Percentiles rank a stretch among this genome's conserved stretches.
Evolutionary conservation across 1,284 basidiomycete genomes (phyloP).

Genomic region (Ceratobasidium sp.): DNA sequence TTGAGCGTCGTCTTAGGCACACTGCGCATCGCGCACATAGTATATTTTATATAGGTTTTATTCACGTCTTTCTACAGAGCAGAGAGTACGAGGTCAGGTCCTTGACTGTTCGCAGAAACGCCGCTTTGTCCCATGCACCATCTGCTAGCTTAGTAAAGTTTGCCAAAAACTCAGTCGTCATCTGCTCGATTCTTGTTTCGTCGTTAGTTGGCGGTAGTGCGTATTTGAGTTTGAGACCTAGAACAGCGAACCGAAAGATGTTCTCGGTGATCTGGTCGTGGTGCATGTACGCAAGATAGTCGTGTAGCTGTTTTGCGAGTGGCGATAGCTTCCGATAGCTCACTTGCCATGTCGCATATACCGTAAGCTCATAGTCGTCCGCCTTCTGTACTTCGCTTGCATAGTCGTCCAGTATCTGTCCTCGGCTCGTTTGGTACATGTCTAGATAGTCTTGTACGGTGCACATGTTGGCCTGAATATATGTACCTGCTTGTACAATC

Average conservation of each 20-base stretch:
- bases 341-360: constrained; percentile 17
- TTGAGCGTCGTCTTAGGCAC: too few species aligned
- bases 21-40: too few species aligned
- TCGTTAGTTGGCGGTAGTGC: neutral
- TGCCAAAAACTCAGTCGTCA: neutral
- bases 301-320: constrained; percentile 1
- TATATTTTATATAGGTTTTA: too few species aligned
- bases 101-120: too few species aligned
- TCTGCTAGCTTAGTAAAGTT: too few species aligned
- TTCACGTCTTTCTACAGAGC: too few species aligned
- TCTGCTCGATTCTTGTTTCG: neutral
- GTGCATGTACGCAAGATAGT: constrained; percentile 12
- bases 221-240: neutral
- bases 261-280: constrained; percentile 8
- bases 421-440: neutral
- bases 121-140: too few species aligned
- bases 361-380: constrained; percentile 17
- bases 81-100: too few species aligned
- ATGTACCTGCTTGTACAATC: constrained; percentile 23
- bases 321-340: constrained; percentile 4
- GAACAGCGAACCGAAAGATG: constrained; percentile 5
- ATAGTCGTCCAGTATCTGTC: constrained; percentile 6
- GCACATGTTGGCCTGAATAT: constrained; percentile 1
- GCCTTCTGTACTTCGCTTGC: neutral
- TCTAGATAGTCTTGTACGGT: neutral